These are phyloP conservation scores for Pseudogymnoascus sp. DNA, from an alignment of 2,329 filamentous ascomycete species.

Conservation along the genomic window DNA sequence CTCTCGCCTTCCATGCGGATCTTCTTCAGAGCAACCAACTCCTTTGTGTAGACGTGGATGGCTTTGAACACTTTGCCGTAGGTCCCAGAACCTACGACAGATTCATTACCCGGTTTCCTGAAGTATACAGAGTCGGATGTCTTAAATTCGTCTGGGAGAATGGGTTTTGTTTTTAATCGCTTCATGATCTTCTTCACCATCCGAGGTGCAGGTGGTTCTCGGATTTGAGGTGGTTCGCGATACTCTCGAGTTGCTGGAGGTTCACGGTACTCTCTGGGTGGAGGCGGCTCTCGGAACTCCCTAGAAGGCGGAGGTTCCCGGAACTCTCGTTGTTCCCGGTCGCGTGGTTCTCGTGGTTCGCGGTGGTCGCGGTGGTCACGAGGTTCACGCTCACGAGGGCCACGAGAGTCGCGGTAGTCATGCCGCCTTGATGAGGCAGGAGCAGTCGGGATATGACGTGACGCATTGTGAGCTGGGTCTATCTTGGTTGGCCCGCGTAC, in stretches of 20 bases:
- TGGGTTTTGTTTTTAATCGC: slow-evolving; percentile 63
- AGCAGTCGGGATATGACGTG: slow-evolving; percentile 45
- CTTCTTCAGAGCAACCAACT: slow-evolving; percentile 76
- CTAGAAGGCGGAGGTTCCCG: not conserved
- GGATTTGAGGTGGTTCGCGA: slow-evolving; percentile 30
- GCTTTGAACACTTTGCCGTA: slow-evolving; percentile 95
- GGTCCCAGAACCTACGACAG: slow-evolving; percentile 88
- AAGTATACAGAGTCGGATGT: slow-evolving; percentile 86
- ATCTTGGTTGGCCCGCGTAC: slow-evolving; percentile 14
- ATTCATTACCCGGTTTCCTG: slow-evolving; percentile 94
- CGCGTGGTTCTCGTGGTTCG: not conserved
- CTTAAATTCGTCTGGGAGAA: slow-evolving; percentile 63
- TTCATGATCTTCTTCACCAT: slow-evolving; percentile 62
- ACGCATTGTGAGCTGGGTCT: slow-evolving; percentile 2
- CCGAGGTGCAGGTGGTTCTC: slow-evolving; percentile 35
- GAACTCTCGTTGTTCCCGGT: not conserved
- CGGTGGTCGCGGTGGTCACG: not conserved
- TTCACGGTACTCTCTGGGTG: slow-evolving; percentile 1
- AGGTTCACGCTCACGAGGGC: not conserved
- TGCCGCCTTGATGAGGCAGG: slow-evolving; percentile 41
- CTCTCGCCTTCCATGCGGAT: slow-evolving; percentile 91
- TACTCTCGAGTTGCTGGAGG: not conserved
- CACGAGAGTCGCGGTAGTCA: slow-evolving; percentile 16
- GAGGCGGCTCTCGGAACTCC: not conserved
- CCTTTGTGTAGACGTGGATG: slow-evolving; percentile 84